A percentile compares a stretch with the other conserved stretches of the same genome.
Conservation (phyloP, 164 flowering plant species). For the Buxus sempervirens region DNA sequence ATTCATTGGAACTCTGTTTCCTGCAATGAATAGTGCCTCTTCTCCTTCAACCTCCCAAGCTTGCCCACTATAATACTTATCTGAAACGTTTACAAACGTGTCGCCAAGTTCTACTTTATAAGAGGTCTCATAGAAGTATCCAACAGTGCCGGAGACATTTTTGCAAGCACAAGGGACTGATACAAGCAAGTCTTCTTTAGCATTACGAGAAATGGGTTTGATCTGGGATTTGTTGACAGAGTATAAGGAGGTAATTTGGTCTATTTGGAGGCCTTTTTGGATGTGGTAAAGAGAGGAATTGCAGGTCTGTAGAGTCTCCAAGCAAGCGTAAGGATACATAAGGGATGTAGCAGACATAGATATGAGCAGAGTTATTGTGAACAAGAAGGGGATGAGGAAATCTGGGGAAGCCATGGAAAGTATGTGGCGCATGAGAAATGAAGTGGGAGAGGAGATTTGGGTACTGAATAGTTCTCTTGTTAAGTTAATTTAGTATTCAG, state of each 20-base stretch:
- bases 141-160: conserved; percentile 22
- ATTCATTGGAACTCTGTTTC: conserved; percentile 22
- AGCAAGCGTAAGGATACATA: conserved; percentile 38
- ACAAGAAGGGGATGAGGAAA: too few relatives aligned
- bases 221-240: conserved; percentile 35
- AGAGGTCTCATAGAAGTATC: conserved; percentile 39
- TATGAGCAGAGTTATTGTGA: conserved; percentile 8
- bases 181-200: conserved; percentile 42
- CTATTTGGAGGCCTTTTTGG: conserved; percentile 17
- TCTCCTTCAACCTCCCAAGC: conserved; percentile 26
- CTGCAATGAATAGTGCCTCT: background rate
- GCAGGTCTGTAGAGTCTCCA: conserved; percentile 28
- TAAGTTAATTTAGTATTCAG: background rate
- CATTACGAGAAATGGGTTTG: conserved; percentile 6
- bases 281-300: conserved; percentile 48
- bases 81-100: conserved; percentile 28
- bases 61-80: conserved; percentile 47
- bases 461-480: conserved; percentile 2
- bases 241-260: conserved; percentile 37
- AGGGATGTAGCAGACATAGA: too few relatives aligned
- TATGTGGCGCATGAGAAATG: conserved; percentile 6
- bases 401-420: conserved; percentile 22
- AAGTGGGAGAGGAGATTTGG: conserved; percentile 11
- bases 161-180: conserved; percentile 49
- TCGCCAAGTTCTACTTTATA: conserved; percentile 30